phyloP scores from a whole-genome alignment of 2,329 filamentous ascomycete genomes.

The Lachnellula cervina region DNA sequence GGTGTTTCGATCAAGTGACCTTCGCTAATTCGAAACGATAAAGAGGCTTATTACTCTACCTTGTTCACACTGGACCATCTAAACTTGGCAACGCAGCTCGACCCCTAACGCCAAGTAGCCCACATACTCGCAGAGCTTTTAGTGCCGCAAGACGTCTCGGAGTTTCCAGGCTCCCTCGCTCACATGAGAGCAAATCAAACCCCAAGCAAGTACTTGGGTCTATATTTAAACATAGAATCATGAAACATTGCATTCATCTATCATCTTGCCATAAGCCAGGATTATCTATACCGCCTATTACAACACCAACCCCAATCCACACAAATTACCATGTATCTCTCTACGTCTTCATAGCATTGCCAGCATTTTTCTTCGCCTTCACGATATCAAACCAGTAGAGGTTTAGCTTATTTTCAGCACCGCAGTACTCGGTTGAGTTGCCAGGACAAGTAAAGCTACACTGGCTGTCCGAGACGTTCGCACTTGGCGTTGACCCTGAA shows the following conservation, averaged over 20 bases:
- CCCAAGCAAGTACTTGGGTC: too few relatives aligned
- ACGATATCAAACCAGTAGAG: slow-evolving; percentile 21
- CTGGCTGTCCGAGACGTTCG: slow-evolving; percentile 14
- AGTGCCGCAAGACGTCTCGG: too few relatives aligned
- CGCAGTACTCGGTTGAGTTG: slow-evolving; percentile 29
- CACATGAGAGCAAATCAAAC: too few relatives aligned
- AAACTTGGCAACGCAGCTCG: too few relatives aligned
- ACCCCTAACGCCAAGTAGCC: too few relatives aligned
- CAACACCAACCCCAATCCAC: neutral
- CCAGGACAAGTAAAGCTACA: slow-evolving; percentile 14
- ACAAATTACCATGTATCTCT: neutral
- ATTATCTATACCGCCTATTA: neutral
- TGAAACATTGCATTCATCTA: neutral
- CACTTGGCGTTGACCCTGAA: slow-evolving; percentile 3
- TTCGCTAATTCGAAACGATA: too few relatives aligned
- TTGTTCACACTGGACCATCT: too few relatives aligned
- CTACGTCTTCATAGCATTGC: neutral
- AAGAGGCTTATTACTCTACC: too few relatives aligned
- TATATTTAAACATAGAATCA: too few relatives aligned
- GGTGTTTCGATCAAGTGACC: too few relatives aligned
- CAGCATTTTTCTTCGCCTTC: slow-evolving; percentile 14
- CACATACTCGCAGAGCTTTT: too few relatives aligned
- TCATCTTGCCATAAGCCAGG: neutral
- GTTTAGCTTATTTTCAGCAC: slow-evolving; percentile 25
- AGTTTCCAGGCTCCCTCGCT: too few relatives aligned